Percentiles rank a stretch among this genome's conserved stretches.
Conservation (phyloP, 2,329 filamentous ascomycete genomes). For the Lachnellula cervina region DNA sequence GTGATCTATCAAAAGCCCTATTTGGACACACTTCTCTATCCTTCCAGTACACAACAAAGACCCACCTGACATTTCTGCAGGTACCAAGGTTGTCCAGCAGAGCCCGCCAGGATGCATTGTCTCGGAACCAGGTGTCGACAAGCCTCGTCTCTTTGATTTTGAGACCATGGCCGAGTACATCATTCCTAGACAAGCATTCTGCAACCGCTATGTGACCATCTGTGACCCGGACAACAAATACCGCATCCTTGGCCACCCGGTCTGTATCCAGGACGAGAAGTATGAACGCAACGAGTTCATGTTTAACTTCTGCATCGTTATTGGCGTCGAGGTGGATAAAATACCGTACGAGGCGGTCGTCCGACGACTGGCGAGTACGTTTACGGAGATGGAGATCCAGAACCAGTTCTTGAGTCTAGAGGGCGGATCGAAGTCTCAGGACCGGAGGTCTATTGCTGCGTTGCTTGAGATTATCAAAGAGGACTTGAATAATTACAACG, state of each 20-base stretch:
- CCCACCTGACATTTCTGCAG: constrained; percentile 32
- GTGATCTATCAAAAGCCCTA: too few species aligned
- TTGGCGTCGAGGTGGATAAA: constrained; percentile 66
- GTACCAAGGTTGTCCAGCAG: constrained; percentile 59
- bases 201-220: constrained; percentile 82
- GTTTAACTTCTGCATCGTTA: constrained; percentile 91
- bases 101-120: constrained; percentile 60
- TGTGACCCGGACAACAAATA: constrained; percentile 66
- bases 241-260: constrained; percentile 79
- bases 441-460: constrained; percentile 71
- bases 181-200: constrained; percentile 91
- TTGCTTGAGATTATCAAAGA: constrained; percentile 76
- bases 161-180: constrained; percentile 85
- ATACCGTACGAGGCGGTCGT: constrained; percentile 81
- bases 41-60: neutral
- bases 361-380: constrained; percentile 75
- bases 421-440: constrained; percentile 32
- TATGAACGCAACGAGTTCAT: constrained; percentile 96
- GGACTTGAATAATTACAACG: constrained; percentile 93
- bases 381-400: constrained; percentile 89
- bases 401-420: constrained; percentile 69
- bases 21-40: neutral
- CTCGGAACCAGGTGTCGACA: constrained; percentile 40
- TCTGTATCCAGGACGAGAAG: constrained; percentile 76
- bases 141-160: constrained; percentile 73